Evolutionary conservation across 2,329 filamentous ascomycete species (phyloP).

Genomic region (Trichoderma afroharzianum): DNA sequence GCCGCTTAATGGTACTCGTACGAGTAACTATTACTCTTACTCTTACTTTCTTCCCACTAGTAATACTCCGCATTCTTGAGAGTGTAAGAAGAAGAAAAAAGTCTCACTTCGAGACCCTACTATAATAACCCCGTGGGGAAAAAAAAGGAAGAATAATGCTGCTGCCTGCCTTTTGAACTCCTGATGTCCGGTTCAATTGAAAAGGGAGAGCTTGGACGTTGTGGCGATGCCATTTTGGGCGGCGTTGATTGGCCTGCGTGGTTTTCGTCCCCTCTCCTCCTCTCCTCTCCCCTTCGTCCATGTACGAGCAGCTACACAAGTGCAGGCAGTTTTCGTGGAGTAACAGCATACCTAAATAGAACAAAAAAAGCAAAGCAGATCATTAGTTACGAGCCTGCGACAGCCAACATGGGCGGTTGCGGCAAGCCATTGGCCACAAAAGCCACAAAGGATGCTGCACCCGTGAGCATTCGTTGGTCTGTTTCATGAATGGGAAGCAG

Average conservation of each 20-base stretch:
- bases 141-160: slow-evolving; percentile 5
- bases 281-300: background rate
- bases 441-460: background rate
- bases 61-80: background rate
- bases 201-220: background rate
- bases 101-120: background rate
- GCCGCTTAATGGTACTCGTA: background rate
- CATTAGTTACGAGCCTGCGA: background rate
- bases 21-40: background rate
- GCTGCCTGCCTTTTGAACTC: slow-evolving; percentile 10
- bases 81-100: background rate
- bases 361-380: background rate
- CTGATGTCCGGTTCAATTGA: background rate
- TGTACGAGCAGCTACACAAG: background rate
- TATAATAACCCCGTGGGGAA: slow-evolving; percentile 7
- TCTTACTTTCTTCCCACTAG: background rate
- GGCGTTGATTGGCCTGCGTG: background rate
- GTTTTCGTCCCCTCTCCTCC: background rate
- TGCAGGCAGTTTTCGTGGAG: background rate
- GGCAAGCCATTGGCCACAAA: slow-evolving; percentile 12
- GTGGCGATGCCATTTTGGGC: slow-evolving; percentile 4
- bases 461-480: slow-evolving; percentile 15
- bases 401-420: background rate
- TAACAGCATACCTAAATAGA: background rate
- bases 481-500: slow-evolving; percentile 1